Conservation (phyloP, 73 alveolate species). For the Paraurostyla sp. region DNA sequence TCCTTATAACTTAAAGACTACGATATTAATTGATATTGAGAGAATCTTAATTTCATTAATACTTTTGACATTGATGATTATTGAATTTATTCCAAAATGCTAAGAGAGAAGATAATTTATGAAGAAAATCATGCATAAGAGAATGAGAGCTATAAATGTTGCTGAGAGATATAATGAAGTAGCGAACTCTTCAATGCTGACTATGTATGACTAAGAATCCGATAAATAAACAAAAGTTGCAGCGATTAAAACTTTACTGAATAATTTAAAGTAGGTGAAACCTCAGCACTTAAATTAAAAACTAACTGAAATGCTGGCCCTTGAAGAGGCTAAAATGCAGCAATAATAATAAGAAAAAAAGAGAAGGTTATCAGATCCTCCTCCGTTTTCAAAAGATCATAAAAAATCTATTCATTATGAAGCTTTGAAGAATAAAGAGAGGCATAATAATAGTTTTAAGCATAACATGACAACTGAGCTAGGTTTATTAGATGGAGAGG, state of each 20-base stretch:
- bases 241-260: background rate
- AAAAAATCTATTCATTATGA: constrained; percentile 3
- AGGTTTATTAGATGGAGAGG: background rate
- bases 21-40: constrained; percentile 3
- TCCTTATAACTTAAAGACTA: background rate
- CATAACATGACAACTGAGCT: constrained; percentile 1
- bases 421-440: background rate
- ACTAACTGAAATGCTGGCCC: background rate
- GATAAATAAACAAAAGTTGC: background rate
- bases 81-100: constrained; percentile 3
- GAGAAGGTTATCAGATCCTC: constrained; percentile 27
- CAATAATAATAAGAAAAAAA: background rate
- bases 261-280: background rate
- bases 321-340: background rate
- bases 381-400: constrained; percentile 33
- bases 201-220: background rate
- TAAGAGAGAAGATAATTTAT: background rate
- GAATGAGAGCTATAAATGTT: background rate
- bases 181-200: constrained; percentile 7
- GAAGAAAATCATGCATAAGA: background rate
- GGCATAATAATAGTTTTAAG: background rate
- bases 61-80: background rate
- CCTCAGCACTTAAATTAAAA: background rate
- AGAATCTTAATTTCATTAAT: background rate
- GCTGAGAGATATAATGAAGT: constrained; percentile 20